Evolutionary conservation across 2,329 filamentous ascomycete species (phyloP), one percentile per base, ranked within the genome.

Genomic region (Epichloe sibirici): DNA sequence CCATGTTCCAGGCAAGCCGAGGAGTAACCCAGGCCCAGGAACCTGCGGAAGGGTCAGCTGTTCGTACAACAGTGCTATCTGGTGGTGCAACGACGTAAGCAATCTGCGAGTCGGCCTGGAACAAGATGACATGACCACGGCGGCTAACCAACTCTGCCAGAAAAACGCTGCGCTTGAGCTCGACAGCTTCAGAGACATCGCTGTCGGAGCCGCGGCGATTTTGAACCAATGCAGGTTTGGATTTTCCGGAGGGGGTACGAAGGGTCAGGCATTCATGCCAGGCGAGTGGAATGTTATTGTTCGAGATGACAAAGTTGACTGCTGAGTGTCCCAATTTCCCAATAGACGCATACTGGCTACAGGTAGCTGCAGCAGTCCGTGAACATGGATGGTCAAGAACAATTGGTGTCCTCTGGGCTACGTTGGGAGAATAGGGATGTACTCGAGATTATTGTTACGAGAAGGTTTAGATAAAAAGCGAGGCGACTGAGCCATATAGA

Each of bases 31-130:
- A 6, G 50, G 50, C 5, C 50, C 44, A 15, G 23, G 13, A 12
- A 35, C 9, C 11, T 51, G 50, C n/a, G 50, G 23, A 5, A 40
- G 49, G n/a, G 34, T 47, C 5, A 48, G 50, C 21, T 51, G 50
- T 11, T 43, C 50, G 11, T 47, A 28, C 5, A 0, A 25, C 12
- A 31, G 23, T 15, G 35, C 44, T 7, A 51, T 51, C 34, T 51
- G 50, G 50, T 51, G 50, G 50, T 51, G 50, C 44, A 47, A 54
- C 46, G 39, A 55, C 40, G 45, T 48, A 48, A 34, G 50, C 17
- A 31, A 31, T 23, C 31, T 38, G 15, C n/a, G 15, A 38, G 7
- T 39, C 12, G 1, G 37, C 37, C 37, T 31, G 15, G 15, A 39
- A 39, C 11, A 39, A 39, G 12, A 13, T n/a, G 15, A 39, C 37